Evolutionary conservation across 164 flowering plant species (phyloP), one percentile per base, ranked within the genome.

Genomic region (Macadamia tetraphylla): DNA sequence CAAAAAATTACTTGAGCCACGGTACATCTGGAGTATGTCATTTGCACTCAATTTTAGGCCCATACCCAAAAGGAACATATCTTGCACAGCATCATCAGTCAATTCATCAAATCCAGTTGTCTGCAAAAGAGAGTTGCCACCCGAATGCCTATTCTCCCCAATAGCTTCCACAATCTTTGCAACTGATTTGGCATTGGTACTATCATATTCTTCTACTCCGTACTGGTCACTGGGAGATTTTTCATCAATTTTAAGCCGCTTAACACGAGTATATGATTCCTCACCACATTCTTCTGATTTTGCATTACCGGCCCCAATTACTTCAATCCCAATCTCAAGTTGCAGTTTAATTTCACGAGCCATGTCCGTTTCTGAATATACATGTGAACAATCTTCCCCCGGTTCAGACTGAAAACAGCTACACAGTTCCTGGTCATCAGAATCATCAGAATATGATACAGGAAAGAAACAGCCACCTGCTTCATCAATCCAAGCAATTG

Each of bases 401-500:
- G n/a, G 49, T 52, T 63, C 70, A 72, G 68, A 51, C 9, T 64
- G 66, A 66, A 65, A 79, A 68, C 73, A 71, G 0, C 63, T 71
- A 67, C 66, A 17, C 0, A 44, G 23, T 14, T 76, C 79, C 63
- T 77, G 78, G 64, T 57, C 68, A 44, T 76, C 78, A 62, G 75
- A 58, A 61, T 57, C 68, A 44, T 76, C 78, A 62, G 75, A 58
- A 61, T 52, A 78, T 49, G 67, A 67, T 75, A 88, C 89, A 0
- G 98, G 98, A 76, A 94, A 88, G 76, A 88, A 94, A 69, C 97
- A 91, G 40, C 75, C 63, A 4, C 85, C 93, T 40, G 74, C 73
- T 61, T 86, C 91, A 81, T 91, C 98, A 80, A 93, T 89, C 98
- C 98, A 93, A 9, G 96, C 96, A 70, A 91, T 80, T 18, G 96